A percentile compares a stretch with the other conserved stretches of the same genome.
phyloP scores from a whole-genome alignment of 441 rosid genomes.

The Flueggea neowawraea region DNA sequence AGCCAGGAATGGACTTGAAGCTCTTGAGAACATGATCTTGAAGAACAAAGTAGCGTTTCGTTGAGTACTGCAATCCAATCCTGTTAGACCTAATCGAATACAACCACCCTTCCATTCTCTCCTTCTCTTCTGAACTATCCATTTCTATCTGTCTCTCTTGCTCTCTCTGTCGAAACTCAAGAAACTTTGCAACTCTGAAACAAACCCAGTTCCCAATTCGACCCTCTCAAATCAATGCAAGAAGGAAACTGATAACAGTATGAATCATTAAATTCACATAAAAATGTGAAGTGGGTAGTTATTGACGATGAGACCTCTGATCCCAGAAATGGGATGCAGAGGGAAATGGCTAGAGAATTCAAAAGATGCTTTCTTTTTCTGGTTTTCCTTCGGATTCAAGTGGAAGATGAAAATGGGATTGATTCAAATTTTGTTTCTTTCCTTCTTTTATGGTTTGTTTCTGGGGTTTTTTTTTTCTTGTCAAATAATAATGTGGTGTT shows the following conservation, averaged over 20 bases:
- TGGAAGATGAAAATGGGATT: neutral
- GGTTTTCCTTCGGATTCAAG: neutral
- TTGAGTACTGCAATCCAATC: slow-evolving; percentile 81
- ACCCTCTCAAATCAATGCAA: neutral
- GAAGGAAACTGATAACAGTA: neutral
- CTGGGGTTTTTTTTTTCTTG: neutral
- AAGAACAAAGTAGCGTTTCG: slow-evolving; percentile 84
- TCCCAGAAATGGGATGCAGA: slow-evolving; percentile 15
- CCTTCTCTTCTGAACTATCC: slow-evolving; percentile 12
- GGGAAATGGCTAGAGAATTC: neutral
- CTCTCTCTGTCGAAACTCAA: too few species aligned
- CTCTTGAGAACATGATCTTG: slow-evolving; percentile 70
- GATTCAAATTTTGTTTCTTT: too few species aligned
- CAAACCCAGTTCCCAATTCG: too few species aligned
- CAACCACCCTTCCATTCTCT: slow-evolving; percentile 92
- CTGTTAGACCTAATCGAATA: slow-evolving; percentile 71
- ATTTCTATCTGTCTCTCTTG: too few species aligned
- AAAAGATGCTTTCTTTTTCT: neutral
- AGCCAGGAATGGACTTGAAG: slow-evolving; percentile 65
- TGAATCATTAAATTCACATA: too few species aligned
- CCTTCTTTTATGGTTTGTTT: neutral
- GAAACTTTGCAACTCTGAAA: too few species aligned
- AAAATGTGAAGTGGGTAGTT: too few species aligned
- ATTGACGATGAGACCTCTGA: slow-evolving; percentile 8
- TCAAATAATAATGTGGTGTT: neutral